Evolutionary conservation across 1,139 yeast genomes (phyloP).

Genomic region (Martiniozyma asiatica): DNA sequence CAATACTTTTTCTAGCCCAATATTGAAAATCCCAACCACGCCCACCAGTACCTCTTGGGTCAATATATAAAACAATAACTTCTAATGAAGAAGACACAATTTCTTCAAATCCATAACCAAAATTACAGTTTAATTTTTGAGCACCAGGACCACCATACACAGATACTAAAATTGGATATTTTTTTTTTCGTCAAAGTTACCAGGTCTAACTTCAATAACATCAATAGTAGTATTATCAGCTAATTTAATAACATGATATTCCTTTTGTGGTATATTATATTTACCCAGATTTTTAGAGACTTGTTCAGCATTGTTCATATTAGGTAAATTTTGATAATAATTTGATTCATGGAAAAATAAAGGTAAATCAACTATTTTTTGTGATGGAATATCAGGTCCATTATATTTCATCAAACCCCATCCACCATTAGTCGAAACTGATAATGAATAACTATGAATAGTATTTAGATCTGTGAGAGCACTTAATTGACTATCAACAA

Average conservation of each 20-base stretch:
- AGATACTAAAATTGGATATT: conserved; percentile 72
- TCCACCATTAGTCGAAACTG: conserved; percentile 44
- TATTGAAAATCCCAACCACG: conserved; percentile 69
- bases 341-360: conserved; percentile 22
- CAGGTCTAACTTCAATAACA: conserved; percentile 67
- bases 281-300: conserved; percentile 23
- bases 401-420: conserved; percentile 39
- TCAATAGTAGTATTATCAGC: conserved; percentile 37
- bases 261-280: conserved; percentile 45
- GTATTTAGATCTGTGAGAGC: conserved; percentile 15
- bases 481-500: conserved; percentile 11
- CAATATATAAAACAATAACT: conserved; percentile 70
- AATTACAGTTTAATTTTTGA: conserved; percentile 49
- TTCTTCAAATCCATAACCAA: conserved; percentile 53
- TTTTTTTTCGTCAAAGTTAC: conserved; percentile 43
- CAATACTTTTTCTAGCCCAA: conserved; percentile 59
- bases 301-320: conserved; percentile 23
- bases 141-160: conserved; percentile 96
- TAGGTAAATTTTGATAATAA: conserved; percentile 20
- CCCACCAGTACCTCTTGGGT: conserved; percentile 92
- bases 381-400: conserved; percentile 64
- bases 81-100: conserved; percentile 56
- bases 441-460: conserved; percentile 24
- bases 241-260: conserved; percentile 28
- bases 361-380: conserved; percentile 38